Percentiles rank a stretch among this genome's conserved stretches.
phyloP scores from a whole-genome alignment of 1,284 basidiomycete genomes.

The Sphagnurus paluster region DNA sequence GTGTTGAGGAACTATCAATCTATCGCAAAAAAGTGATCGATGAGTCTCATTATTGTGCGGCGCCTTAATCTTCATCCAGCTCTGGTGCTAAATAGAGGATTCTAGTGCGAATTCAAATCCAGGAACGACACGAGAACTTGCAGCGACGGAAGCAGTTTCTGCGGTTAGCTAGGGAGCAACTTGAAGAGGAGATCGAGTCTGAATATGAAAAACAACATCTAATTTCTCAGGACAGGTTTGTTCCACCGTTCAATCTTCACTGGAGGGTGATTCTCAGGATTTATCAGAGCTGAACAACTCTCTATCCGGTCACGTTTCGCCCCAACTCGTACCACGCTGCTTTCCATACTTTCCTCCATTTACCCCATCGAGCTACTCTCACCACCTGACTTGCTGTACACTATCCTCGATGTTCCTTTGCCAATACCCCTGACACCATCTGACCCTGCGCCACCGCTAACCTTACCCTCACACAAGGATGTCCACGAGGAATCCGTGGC shows the following conservation, averaged over 20 bases:
- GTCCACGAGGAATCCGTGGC: constrained; percentile 85
- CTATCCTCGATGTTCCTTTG: constrained; percentile 80
- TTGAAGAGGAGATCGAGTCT: constrained; percentile 36
- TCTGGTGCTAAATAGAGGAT: constrained; percentile 9
- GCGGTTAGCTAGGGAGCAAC: constrained; percentile 41
- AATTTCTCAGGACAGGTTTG: constrained; percentile 45
- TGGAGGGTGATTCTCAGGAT: constrained; percentile 8
- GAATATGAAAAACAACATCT: constrained; percentile 37
- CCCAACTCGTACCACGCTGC: constrained; percentile 63
- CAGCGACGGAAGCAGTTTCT: constrained; percentile 50
- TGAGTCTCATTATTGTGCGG: constrained; percentile 50
- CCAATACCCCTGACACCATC: constrained; percentile 77
- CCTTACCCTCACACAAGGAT: constrained; percentile 61
- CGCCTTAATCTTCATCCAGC: constrained; percentile 16
- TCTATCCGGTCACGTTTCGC: constrained; percentile 51
- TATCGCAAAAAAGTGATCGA: constrained; percentile 40
- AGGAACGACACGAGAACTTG: constrained; percentile 43
- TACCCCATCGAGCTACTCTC: constrained; percentile 88
- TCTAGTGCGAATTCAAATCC: constrained; percentile 45
- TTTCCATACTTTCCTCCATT: constrained; percentile 76
- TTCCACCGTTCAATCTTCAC: constrained; percentile 11
- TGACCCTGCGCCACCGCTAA: constrained; percentile 85
- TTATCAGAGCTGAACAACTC: constrained; percentile 43
- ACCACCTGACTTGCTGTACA: constrained; percentile 80
- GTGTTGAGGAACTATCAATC: constrained; percentile 45